Percentiles rank a stretch among this genome's conserved stretches.
phyloP scores from a whole-genome alignment of 2,329 filamentous ascomycete genomes.

The Epichloe sibirici region DNA sequence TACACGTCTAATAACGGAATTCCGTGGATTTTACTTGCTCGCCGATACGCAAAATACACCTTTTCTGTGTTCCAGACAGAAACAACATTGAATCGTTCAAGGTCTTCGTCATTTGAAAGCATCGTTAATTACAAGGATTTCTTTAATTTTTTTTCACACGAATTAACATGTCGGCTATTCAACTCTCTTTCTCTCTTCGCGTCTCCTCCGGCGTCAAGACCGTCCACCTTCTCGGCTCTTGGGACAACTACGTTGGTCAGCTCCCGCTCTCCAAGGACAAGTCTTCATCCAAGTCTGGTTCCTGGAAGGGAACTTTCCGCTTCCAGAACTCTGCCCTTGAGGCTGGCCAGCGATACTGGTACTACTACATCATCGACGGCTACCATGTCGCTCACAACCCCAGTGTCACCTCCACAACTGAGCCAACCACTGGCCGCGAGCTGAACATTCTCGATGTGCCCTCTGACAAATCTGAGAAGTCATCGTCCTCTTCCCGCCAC shows the following conservation, averaged over 20 bases:
- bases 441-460: slow-evolving; percentile 96
- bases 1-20: slow-evolving; percentile 33
- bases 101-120: slow-evolving; percentile 17
- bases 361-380: slow-evolving; percentile 99
- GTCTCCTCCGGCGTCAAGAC: slow-evolving; percentile 95
- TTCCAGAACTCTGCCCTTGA: slow-evolving; percentile 81
- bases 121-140: neutral
- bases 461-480: slow-evolving; percentile 28
- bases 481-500: slow-evolving; percentile 29
- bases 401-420: slow-evolving; percentile 73
- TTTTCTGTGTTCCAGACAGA: slow-evolving; percentile 2
- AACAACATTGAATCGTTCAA: slow-evolving; percentile 13
- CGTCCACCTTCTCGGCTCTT: slow-evolving; percentile 92
- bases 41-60: slow-evolving; percentile 19
- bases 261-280: slow-evolving; percentile 88
- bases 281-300: slow-evolving; percentile 69
- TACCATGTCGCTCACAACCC: slow-evolving; percentile 98
- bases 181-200: slow-evolving; percentile 91
- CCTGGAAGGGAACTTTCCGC: slow-evolving; percentile 93
- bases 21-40: slow-evolving; percentile 46
- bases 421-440: slow-evolving; percentile 93
- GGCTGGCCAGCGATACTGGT: slow-evolving; percentile 93
- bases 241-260: slow-evolving; percentile 94
- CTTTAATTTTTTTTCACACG: slow-evolving; percentile 2
- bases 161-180: slow-evolving; percentile 71